Evolutionary conservation across 257 asterid species (phyloP).

Genomic region (Solanum piurae): DNA sequence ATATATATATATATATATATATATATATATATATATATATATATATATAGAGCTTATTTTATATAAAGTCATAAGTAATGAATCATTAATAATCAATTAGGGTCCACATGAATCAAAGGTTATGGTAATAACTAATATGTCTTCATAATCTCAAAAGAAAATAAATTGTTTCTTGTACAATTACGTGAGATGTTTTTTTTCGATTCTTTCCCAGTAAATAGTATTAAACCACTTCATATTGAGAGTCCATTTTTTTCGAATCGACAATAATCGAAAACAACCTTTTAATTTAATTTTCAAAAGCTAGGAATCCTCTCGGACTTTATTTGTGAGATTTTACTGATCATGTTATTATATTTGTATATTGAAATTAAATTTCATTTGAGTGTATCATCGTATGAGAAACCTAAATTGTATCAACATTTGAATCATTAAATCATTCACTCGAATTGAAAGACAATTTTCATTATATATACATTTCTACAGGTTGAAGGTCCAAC

Average conservation of each 20-base stretch:
- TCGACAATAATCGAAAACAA: no score
- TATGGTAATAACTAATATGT: not conserved
- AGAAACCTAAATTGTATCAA: not conserved
- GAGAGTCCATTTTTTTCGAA: not conserved
- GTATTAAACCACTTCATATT: not conserved
- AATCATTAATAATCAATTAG: not conserved
- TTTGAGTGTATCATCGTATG: not conserved
- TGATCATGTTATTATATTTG: no score
- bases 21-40: no score
- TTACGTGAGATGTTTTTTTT: not conserved
- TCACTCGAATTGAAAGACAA: not conserved
- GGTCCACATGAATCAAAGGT: not conserved
- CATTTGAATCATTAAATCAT: not conserved
- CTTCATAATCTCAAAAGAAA: not conserved
- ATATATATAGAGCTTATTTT: not conserved
- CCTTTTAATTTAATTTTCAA: no score
- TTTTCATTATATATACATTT: not conserved
- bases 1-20: no score
- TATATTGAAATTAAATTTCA: not conserved
- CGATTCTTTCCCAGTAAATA: not conserved
- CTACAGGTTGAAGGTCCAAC: not conserved
- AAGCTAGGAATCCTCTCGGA: rapidly evolving
- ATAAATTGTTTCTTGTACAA: not conserved
- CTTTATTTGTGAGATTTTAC: no score
- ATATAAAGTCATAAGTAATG: not conserved